Evolutionary conservation across 140 eudicot species (phyloP), one percentile per base, ranked within the genome.

Genomic region (Ambrosia hybrid): DNA sequence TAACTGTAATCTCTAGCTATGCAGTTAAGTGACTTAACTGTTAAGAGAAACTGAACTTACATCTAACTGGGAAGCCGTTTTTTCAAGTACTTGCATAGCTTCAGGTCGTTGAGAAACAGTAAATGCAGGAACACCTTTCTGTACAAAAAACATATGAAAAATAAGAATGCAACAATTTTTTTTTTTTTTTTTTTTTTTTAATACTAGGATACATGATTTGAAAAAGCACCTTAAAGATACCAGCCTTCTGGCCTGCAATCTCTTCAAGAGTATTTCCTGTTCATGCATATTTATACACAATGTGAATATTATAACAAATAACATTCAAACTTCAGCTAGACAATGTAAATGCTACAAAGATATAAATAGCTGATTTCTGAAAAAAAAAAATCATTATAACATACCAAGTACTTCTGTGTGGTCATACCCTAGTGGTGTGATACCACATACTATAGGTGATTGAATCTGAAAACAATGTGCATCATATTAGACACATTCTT

Each of bases 371-470:
- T 36, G 9, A 62, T 62, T 36, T 62, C 5, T 13, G 49, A 8
- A 10, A 15, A 34, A 30, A 62, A 60, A 13, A n/a, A 30, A 39
- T 9, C 1, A 16, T 39, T 45, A 52, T 69, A 70, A 83, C 96
- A 73, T 76, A 93, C 98, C 97, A 84, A 93, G 96, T 76, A 93
- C 83, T 85, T 93, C 97, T 78, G 87, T 90, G 82, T 93, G 98
- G 80, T 93, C 98, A 67, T 89, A 93, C 73, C 98, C 98, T 17
- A 93, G 91, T 1, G 98, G 87, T 60, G 98, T 76, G 84, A 93
- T 85, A 41, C 98, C 98, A 77, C 98, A 93, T 15, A 93, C 98
- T 73, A 93, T 71, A 16, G 98, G 98, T 53, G 82, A 67, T 64
- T 90, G 84, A 74, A 93, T 89, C 98, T 93, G 90, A 85, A 78